phyloP scores from a whole-genome alignment of 2,329 filamentous ascomycete genomes.

The Niveomyces coronatus region DNA sequence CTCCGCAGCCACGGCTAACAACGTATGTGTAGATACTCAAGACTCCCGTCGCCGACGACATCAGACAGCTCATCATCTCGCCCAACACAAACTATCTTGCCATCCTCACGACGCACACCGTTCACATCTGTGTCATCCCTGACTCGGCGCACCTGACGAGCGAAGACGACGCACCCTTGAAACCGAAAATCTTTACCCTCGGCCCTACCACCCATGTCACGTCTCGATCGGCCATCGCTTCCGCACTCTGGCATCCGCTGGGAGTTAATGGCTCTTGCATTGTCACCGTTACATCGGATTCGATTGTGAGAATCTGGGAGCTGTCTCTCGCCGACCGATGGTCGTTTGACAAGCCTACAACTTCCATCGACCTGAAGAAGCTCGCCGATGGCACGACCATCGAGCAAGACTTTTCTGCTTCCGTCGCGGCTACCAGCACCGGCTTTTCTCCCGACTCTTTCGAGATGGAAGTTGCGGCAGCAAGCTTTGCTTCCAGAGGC shows the following conservation, averaged over 20 bases:
- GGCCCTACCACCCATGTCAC: slow-evolving; percentile 87
- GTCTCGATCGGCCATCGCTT: slow-evolving; percentile 69
- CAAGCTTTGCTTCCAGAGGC: slow-evolving; percentile 59
- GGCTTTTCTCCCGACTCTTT: slow-evolving; percentile 81
- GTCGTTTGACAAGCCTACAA: slow-evolving; percentile 74
- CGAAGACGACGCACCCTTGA: slow-evolving; percentile 57
- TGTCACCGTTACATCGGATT: slow-evolving; percentile 81
- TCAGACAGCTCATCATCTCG: slow-evolving; percentile 76
- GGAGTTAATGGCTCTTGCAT: slow-evolving; percentile 72
- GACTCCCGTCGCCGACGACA: slow-evolving; percentile 68
- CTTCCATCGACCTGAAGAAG: slow-evolving; percentile 82
- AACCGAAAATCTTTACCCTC: slow-evolving; percentile 80
- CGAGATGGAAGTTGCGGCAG: slow-evolving; percentile 89
- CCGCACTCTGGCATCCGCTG: slow-evolving; percentile 85
- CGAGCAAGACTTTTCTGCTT: slow-evolving; percentile 75
- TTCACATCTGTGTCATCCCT: slow-evolving; percentile 80
- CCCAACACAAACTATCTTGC: slow-evolving; percentile 75
- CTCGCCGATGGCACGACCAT: slow-evolving; percentile 73
- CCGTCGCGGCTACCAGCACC: slow-evolving; percentile 61
- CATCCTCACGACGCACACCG: slow-evolving; percentile 75
- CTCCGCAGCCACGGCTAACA: slow-evolving; percentile 13
- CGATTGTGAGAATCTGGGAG: slow-evolving; percentile 85
- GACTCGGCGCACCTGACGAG: slow-evolving; percentile 66
- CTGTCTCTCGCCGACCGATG: slow-evolving; percentile 72
- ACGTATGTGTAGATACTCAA: slow-evolving; percentile 52